These are phyloP conservation scores for Gentiana straminea DNA, from an alignment of 257 asterid species.

Conservation along the genomic window DNA sequence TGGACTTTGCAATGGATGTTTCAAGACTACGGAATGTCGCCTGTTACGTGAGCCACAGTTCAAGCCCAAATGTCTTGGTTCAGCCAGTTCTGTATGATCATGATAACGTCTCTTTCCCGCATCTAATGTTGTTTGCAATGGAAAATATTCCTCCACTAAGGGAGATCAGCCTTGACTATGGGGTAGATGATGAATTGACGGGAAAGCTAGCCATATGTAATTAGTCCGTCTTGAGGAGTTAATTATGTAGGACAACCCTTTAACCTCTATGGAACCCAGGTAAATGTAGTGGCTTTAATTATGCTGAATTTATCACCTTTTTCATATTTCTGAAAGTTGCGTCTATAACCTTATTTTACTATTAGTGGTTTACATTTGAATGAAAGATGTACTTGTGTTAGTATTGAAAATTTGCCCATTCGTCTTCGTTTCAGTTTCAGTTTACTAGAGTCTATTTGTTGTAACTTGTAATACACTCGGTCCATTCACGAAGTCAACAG, in stretches of 20 bases:
- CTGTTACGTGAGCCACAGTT: constrained; percentile 79
- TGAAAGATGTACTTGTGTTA: too few species aligned
- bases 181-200: constrained; percentile 61
- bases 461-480: too few species aligned
- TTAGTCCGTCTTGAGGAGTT: constrained; percentile 18
- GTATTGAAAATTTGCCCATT: too few species aligned
- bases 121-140: constrained; percentile 77
- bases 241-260: constrained; percentile 10
- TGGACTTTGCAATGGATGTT: constrained; percentile 85
- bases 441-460: too few species aligned
- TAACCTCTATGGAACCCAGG: constrained; percentile 23
- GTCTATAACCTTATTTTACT: too few species aligned
- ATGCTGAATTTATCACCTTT: not conserved
- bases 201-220: constrained; percentile 75
- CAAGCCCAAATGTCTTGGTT: constrained; percentile 63
- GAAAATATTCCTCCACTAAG: constrained; percentile 87
- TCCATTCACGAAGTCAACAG: too few species aligned
- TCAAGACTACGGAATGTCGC: constrained; percentile 83
- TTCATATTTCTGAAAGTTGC: too few species aligned
- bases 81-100: constrained; percentile 81
- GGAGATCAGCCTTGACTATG: constrained; percentile 82
- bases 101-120: constrained; percentile 64
- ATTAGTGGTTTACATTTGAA: too few species aligned
- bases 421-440: too few species aligned
- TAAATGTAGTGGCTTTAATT: constrained; percentile 7